A percentile compares a stretch with the other conserved stretches of the same genome.
These are phyloP conservation scores for Nannochloropsis gaditana DNA, from an alignment of 108 stramenopile species.

Conservation along the genomic window DNA sequence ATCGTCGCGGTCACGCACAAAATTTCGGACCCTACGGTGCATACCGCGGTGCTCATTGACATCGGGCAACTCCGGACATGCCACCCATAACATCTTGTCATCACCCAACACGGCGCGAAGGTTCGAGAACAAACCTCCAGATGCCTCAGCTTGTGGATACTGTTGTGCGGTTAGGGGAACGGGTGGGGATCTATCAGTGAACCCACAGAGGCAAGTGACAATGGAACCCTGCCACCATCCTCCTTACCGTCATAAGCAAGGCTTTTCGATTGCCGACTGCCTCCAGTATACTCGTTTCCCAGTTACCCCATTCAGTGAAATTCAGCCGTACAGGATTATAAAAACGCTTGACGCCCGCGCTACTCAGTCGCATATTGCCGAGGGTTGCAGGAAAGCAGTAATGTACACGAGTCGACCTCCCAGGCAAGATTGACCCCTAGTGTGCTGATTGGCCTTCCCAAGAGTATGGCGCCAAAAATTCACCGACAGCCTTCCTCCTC, in stretches of 20 bases:
- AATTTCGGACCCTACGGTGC: not conserved
- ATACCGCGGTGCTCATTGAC: not conserved
- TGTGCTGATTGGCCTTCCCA: too few species aligned
- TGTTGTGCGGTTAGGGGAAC: not conserved
- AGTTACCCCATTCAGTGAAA: not conserved
- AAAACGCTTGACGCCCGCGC: not conserved
- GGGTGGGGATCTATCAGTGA: not conserved
- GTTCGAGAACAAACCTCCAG: not conserved
- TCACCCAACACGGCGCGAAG: not conserved
- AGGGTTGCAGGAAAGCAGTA: too few species aligned
- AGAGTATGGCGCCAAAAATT: too few species aligned
- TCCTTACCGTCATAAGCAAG: not conserved
- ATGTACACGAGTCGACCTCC: too few species aligned
- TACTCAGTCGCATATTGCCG: not conserved
- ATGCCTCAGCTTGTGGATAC: conserved; percentile 9
- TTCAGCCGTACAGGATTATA: not conserved
- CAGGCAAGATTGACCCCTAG: too few species aligned
- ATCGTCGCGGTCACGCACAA: not conserved
- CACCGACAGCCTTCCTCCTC: too few species aligned
- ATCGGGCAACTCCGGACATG: not conserved
- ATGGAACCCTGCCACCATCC: not conserved
- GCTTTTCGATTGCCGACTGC: conserved; percentile 1
- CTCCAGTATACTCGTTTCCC: not conserved
- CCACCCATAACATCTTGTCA: conserved; percentile 12
- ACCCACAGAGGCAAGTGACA: not conserved